Evolutionary conservation across 768 basidiomycete species (phyloP), one percentile per base, ranked within the genome.

Genomic region (Hortiboletus campestris): DNA sequence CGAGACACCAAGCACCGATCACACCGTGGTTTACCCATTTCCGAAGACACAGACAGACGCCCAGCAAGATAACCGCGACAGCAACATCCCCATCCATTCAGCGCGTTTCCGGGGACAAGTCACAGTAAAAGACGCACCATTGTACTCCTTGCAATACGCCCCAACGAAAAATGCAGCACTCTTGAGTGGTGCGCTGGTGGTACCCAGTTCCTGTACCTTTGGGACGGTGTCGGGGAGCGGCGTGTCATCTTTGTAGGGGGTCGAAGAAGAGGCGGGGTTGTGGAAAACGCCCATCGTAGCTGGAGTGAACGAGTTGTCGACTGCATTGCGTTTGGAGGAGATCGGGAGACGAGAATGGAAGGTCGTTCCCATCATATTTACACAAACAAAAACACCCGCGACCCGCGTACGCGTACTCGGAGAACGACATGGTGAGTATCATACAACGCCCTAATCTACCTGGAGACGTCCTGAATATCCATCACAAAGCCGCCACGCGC

Each of bases 161-260:
- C 94, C 97, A 70, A 99, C 85, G 77, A 98, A 98, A 83, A 98
- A 98, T 9, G 93, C 89, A 1, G 96, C 94, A 63, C 89, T 91
- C 78, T 98, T 98, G 67, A 98, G 78, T 2, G 96, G 97, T 56
- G 87, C 97, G 61, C 92, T 95, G 1, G 93, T 93, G 42, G 78
- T 80, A 40, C 95, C 96, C 43, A 99, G 74, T 74, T 99, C 97
- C 57, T 84, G 79, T 36, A 98, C 91, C 67, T 84, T 85, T 34
- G 95, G 94, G 17, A 87, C 61, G 57, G 82, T 69, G 32, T 76
- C 75, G 0, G 89, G 86, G 56, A 86, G 78, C 2, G 88, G 85
- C 4, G 87, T 81, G 0, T 82, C 80, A 51, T 90, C 86, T 43
- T 77, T 78, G 72, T 83, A 85, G 22, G 81, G 80, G 59, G 75